Conservation (phyloP, 2,329 filamentous ascomycete species). For the Rhytidhysteron rufulum region DNA sequence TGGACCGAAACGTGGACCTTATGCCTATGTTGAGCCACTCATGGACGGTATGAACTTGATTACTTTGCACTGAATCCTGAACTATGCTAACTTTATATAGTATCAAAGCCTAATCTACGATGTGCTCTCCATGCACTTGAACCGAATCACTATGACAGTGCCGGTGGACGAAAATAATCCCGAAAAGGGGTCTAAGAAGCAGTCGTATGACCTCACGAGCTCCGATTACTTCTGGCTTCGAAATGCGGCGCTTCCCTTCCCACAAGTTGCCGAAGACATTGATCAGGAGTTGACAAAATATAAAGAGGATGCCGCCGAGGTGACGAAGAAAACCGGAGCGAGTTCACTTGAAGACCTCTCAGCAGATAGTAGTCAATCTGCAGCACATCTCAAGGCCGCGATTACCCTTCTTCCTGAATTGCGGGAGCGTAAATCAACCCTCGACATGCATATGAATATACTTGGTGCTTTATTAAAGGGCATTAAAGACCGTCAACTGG, state of each 20-base stretch:
- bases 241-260: conserved; percentile 87
- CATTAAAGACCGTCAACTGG: conserved; percentile 91
- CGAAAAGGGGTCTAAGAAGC: conserved; percentile 72
- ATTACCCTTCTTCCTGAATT: conserved; percentile 91
- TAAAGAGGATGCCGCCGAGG: conserved; percentile 89
- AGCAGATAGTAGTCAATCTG: conserved; percentile 82
- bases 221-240: conserved; percentile 97
- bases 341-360: conserved; percentile 89
- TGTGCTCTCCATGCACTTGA: conserved; percentile 75
- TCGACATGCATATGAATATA: conserved; percentile 99
- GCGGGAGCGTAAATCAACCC: conserved; percentile 71
- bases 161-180: conserved; percentile 74
- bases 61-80: background rate
- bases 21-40: conserved; percentile 99
- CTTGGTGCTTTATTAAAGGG: conserved; percentile 73
- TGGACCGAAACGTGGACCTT: conserved; percentile 92
- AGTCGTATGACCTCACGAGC: conserved; percentile 82
- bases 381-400: conserved; percentile 91
- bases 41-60: conserved; percentile 54
- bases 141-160: conserved; percentile 88
- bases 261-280: conserved; percentile 93
- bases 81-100: conserved; percentile 6
- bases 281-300: conserved; percentile 91
- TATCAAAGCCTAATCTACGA: conserved; percentile 83
- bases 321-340: conserved; percentile 92